Evolutionary conservation across 108 stramenopile genomes (phyloP), one percentile per base, ranked within the genome.

Genomic region (Cafeteria roenbergensis): DNA sequence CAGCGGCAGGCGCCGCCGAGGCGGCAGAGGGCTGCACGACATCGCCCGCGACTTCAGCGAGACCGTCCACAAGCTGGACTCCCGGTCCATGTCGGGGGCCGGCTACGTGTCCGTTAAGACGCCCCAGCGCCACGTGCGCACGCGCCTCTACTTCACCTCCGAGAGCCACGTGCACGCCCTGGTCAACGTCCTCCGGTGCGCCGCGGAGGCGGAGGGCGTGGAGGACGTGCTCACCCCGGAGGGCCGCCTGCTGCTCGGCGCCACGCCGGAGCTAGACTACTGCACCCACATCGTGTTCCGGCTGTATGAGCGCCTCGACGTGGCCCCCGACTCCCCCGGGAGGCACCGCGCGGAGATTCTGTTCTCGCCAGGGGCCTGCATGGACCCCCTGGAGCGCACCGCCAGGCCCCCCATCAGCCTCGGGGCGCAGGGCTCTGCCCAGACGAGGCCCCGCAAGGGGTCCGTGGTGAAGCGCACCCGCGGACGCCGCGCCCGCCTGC

Each of bases 131-230:
- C 76, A 89, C 34, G 90, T 99, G n/a, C 88, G 97, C 57, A 93
- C 94, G 8, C 81, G 97, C 0, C 75, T 99, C 33, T 99, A 99
- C 64, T 84, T 84, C 66, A 99, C 94, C 1, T 88, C 87, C n/a
- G 97, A 99, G 78, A 86, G 86, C 27, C 97, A 99, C 81, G 69
- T 99, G 36, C 93, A 95, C 69, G 88, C 91, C 2, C 71, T 95
- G 31, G 70, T 96, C 55, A 95, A 93, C 71, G 90, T 92, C 37
- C 73, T 99, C 12, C 73, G 94, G n/a, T 53, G 76, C 34, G 75
- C 85, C 1, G 75, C 70, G 31, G 74, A 83, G 34, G 65, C 78
- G 32, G 66, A 69, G 0, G 71, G 73, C 48, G 66, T 51, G 9
- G 50, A 62, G 8, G 35, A 66, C 21, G 62, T 48, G 70, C 58